Evolutionary conservation across 164 flowering plant species (phyloP).

Genomic region (Houttuynia cordata): DNA sequence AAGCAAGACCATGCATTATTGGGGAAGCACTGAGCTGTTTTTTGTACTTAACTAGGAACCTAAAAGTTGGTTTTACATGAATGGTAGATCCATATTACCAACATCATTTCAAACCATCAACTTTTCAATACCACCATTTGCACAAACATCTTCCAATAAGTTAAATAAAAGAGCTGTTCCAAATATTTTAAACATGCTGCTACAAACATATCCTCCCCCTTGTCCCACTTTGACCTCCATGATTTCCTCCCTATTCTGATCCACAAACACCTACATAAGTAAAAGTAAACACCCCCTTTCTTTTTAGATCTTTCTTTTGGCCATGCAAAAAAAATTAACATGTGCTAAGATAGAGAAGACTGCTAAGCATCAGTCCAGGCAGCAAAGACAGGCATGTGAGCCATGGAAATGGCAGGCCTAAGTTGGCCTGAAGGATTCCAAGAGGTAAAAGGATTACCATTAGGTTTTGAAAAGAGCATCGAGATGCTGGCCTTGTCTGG

Average conservation of each 20-base stretch:
- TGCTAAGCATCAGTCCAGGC: conserved; percentile 59
- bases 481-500: conserved; percentile 39
- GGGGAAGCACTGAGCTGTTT: conserved; percentile 30
- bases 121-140: conserved; percentile 13
- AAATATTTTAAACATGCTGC: conserved; percentile 15
- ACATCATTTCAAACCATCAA: conserved; percentile 5
- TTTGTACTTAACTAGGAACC: conserved; percentile 20
- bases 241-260: neutral
- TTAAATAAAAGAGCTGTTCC: conserved; percentile 8
- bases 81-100: conserved; percentile 8
- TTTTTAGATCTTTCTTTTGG: conserved; percentile 2
- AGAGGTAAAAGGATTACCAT: conserved; percentile 16
- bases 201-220: conserved; percentile 16
- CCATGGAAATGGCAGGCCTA: conserved; percentile 37
- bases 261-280: neutral
- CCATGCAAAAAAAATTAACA: conserved; percentile 27
- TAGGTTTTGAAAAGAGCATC: conserved; percentile 28
- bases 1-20: conserved; percentile 35
- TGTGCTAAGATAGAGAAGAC: neutral
- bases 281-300: neutral
- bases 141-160: conserved; percentile 21
- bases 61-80: neutral
- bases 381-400: conserved; percentile 72
- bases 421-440: conserved; percentile 48
- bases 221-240: conserved; percentile 18